Conservation (phyloP, 1,284 basidiomycete species). For the Mycosarcoma maydis region DNA sequence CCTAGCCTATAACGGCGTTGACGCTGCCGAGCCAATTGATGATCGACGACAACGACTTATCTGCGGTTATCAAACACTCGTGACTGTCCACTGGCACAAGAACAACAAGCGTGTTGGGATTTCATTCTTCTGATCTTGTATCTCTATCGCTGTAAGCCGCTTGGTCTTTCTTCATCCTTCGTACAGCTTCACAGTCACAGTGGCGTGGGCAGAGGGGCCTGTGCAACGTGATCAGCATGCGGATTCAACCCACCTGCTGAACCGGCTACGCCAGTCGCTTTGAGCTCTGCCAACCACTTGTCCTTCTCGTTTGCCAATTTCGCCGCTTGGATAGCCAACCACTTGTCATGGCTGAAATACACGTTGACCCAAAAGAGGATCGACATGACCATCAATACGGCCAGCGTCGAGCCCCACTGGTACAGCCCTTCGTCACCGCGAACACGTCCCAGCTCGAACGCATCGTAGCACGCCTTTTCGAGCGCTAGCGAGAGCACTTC, state of each 20-base stretch:
- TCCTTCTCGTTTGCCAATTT: conserved; percentile 38
- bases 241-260: conserved; percentile 2
- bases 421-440: conserved; percentile 49
- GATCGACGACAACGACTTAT: no score
- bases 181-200: no score
- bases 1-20: no score
- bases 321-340: conserved; percentile 28
- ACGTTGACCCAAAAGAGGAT: conserved; percentile 42
- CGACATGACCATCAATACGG: conserved; percentile 36
- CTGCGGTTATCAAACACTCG: no score
- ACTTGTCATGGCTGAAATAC: conserved; percentile 42
- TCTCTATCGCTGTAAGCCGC: no score
- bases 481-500: conserved; percentile 42
- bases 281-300: conserved; percentile 30
- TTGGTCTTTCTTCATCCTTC: no score
- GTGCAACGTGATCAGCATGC: conserved; percentile 10
- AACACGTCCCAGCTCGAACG: conserved; percentile 36
- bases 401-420: conserved; percentile 43
- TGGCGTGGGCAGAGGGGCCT: conserved; percentile 11
- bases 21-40: no score
- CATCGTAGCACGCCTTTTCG: conserved; percentile 47
- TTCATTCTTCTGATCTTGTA: no score
- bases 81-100: no score
- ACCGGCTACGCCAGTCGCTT: neutral
- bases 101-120: no score